Conservation (phyloP, 169 alveolate species). For the Cryptosporidium tyzzeri region DNA sequence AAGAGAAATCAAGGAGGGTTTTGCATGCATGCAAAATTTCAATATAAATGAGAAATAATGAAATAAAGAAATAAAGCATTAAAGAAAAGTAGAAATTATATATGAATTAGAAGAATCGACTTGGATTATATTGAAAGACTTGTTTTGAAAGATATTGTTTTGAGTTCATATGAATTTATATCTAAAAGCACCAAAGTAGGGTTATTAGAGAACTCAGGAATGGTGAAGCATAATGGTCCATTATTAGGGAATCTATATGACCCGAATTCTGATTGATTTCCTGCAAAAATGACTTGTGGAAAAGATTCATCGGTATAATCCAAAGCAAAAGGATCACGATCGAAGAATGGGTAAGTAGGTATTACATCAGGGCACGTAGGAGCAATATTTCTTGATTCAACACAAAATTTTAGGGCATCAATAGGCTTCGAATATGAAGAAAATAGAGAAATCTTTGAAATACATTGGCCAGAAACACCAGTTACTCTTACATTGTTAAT, state of each 20-base stretch:
- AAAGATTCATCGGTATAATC: slow-evolving; percentile 31
- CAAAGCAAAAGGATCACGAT: slow-evolving; percentile 46
- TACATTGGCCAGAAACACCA: slow-evolving; percentile 56
- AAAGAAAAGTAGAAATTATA: background rate
- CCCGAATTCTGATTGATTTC: slow-evolving; percentile 49
- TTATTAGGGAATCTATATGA: slow-evolving; percentile 59
- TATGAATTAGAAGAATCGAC: background rate
- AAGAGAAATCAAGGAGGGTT: background rate
- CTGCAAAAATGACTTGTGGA: slow-evolving; percentile 69
- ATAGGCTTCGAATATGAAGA: slow-evolving; percentile 32
- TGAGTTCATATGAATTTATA: slow-evolving; percentile 38
- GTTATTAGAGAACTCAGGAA: slow-evolving; percentile 35
- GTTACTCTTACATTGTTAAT: slow-evolving; percentile 20
- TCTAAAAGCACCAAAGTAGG: slow-evolving; percentile 58
- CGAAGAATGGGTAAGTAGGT: slow-evolving; percentile 51
- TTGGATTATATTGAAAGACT: background rate
- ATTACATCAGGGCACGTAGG: slow-evolving; percentile 60
- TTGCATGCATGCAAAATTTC: slow-evolving; percentile 3
- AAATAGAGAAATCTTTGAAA: slow-evolving; percentile 23
- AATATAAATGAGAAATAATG: background rate
- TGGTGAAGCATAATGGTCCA: slow-evolving; percentile 70
- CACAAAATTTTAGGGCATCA: slow-evolving; percentile 69
- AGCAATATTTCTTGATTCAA: slow-evolving; percentile 51
- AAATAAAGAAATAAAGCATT: background rate
- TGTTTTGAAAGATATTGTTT: slow-evolving; percentile 34